Conservation (phyloP, 306 rosid genomes). For the Alnus rubra region DNA sequence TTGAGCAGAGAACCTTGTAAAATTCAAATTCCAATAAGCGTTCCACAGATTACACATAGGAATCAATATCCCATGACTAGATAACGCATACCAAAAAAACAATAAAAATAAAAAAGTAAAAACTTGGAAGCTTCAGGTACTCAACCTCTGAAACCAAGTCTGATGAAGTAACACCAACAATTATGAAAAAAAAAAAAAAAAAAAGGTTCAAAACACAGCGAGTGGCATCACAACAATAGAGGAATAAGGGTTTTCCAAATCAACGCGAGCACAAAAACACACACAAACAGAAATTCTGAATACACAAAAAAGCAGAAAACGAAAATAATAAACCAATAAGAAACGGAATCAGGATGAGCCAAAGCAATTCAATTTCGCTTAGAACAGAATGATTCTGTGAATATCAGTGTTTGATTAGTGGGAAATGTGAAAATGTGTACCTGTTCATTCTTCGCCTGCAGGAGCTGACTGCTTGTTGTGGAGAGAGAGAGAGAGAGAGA, state of each 20-base stretch:
- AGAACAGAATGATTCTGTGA: not conserved
- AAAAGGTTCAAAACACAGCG: not conserved
- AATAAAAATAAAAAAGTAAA: not conserved
- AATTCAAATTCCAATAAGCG: not conserved
- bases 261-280: not conserved
- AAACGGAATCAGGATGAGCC: not conserved
- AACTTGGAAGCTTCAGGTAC: not conserved
- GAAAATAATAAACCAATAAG: not conserved
- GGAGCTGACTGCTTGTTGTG: not conserved
- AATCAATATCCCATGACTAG: not conserved
- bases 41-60: not conserved
- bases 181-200: not conserved
- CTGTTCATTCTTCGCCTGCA: conserved; percentile 30
- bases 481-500: not conserved
- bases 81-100: too few relatives aligned
- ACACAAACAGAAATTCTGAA: not conserved
- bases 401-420: not conserved
- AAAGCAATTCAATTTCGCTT: not conserved
- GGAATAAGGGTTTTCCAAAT: not conserved
- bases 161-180: not conserved
- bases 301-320: not conserved
- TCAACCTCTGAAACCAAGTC: not conserved
- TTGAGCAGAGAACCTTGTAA: not conserved
- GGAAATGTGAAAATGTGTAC: conserved; percentile 5
- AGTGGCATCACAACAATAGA: not conserved